Base-by-base conservation (phyloP, 1,139 yeast species). In the Tardiomyces blankii region DNA sequence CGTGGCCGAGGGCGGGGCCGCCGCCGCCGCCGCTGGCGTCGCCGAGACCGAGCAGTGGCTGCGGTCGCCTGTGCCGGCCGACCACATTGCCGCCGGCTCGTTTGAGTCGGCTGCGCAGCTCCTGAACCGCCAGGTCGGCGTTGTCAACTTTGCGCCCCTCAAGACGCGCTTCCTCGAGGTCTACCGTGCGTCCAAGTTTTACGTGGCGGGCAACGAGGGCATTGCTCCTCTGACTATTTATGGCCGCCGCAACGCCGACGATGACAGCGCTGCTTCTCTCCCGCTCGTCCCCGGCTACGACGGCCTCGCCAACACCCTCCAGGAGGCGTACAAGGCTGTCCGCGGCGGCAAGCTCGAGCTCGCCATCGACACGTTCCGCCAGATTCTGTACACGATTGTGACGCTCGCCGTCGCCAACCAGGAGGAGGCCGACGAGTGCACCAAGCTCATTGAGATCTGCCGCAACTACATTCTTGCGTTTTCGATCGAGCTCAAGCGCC, bases 91-190 rank as follows among this genome's bases (percentile, higher is more conserved):
- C 1, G 89, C 96, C 1, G 99, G 99, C 55, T 86, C 94, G 5
- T 88, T 89, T 63, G 97, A 89, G 53, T 86, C 91, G 51, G 98
- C 98, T 41, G 93, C 96, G 38, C 91, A 87, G 56, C 75, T 93
- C 60, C 75, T 93, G 59, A 78, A 83, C 67, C 83, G 93, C 59
- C 98, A 93, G 66, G 73, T 83, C 45, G 98, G 97, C 55, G 77
- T 86, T 45, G 80, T 77, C 38, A 74, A 85, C 56, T 89, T 93
- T 63, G 95, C 80, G 58, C 98, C 98, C 19, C 74, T 93, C 54
- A 80, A 91, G 66, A 61, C 72, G 38, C 75, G 96, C 51, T 93
- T 91, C 69, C 57, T 84, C 62, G 91, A 87, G 57, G 83, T 88
- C 25, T 91, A 84, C 65, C 81, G 80, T 54, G 75, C 94, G 23